phyloP scores from a whole-genome alignment of 179 eudicot genomes.

The Spergularia azorica region DNA sequence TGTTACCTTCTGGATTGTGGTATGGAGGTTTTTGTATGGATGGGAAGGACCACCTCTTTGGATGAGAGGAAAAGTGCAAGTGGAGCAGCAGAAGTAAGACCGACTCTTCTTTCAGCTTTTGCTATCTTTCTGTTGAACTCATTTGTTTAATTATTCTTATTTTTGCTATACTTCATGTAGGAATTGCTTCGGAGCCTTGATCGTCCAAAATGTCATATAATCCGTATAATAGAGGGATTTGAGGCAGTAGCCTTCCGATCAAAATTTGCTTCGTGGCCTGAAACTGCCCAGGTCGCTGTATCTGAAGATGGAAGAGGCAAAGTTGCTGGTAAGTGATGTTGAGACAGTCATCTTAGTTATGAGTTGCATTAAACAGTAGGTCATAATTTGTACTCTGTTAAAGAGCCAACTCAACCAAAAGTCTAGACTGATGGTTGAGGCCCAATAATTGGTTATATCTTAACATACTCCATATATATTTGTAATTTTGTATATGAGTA shows the following conservation, averaged over 20 bases:
- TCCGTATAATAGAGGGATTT: constrained; percentile 77
- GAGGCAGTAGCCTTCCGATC: constrained; percentile 76
- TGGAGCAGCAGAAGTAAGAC: constrained; percentile 75
- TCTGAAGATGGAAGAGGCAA: constrained; percentile 96
- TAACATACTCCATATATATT: background rate
- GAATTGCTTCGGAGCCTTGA: constrained; percentile 52
- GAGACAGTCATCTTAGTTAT: background rate
- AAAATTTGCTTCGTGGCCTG: constrained; percentile 81
- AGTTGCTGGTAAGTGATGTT: constrained; percentile 80
- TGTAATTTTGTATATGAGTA: background rate
- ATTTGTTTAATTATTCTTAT: background rate
- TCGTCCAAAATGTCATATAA: constrained; percentile 55
- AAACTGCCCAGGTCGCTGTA: constrained; percentile 54
- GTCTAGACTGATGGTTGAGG: too few species aligned
- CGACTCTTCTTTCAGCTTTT: background rate
- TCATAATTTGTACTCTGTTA: background rate
- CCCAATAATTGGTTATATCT: too few species aligned
- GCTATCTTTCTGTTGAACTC: background rate
- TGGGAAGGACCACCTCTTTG: constrained; percentile 80
- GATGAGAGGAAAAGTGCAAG: constrained; percentile 80
- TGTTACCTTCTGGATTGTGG: constrained; percentile 93
- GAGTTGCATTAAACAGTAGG: background rate
- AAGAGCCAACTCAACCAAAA: too few species aligned
- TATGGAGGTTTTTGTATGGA: constrained; percentile 80
- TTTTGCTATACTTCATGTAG: constrained; percentile 31